Evolutionary conservation across 2,329 filamentous ascomycete species (phyloP), one percentile per base, ranked within the genome.

Genomic region (Nemania sp.): DNA sequence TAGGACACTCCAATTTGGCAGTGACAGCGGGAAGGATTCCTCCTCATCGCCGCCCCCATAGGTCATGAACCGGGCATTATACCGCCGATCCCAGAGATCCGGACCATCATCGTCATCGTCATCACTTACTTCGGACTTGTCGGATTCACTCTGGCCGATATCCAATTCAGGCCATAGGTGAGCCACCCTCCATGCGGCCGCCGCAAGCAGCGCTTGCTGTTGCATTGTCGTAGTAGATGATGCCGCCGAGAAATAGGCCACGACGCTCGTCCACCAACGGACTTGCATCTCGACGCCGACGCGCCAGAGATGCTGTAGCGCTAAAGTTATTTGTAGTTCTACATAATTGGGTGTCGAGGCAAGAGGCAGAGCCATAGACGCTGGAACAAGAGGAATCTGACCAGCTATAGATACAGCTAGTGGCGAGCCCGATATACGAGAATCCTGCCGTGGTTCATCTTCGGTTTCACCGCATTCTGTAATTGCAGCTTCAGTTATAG

Each of bases 271-370:
- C 88, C 90, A 96, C 77, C 84, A 87, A 51, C 83, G 77, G 3
- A 95, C 85, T 49, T 83, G 76, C 77, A 88, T 86, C 34, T 86
- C 86, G 37, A 78, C 70, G 0, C 86, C 92, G 47, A 99, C 87
- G 33, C 93, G 84, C 84, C 88, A 92, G 20, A 97, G 81, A 70
- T 97, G 93, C 70, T 99, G 94, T 11, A 97, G 77, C 1, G 91
- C 83, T 4, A 99, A 78, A 0, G 82, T 75, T 5, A 87, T 77
- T 66, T 92, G 86, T 24, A 83, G 70, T 26, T 70, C 68, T 59
- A 85, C 81, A 5, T 72, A 72, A 3, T 74, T 64, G 15, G 59
- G 39, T 20, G 49, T 67, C 0, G 67, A 53, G 4, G 81, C 79
- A 9, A 46, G 23, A 34, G 58, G 58, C 2, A 90, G 70, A 2